A percentile compares a stretch with the other conserved stretches of the same genome.
phyloP scores from a whole-genome alignment of 495 filamentous ascomycete genomes.

The Hyaloscypha hepaticicola region DNA sequence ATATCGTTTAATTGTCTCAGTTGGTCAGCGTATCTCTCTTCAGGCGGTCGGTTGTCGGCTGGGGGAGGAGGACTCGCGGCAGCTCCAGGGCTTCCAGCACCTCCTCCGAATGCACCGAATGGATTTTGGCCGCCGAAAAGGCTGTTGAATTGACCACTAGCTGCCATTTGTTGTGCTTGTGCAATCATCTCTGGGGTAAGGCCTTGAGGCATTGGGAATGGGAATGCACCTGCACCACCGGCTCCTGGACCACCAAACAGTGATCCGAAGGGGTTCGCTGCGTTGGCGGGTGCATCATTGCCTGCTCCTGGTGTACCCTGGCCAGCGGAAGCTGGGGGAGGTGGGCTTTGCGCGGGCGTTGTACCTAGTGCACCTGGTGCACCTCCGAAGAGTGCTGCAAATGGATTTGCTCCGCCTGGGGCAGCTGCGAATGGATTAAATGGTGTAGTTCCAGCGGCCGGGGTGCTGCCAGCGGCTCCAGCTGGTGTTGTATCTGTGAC shows the following conservation, averaged over 20 bases:
- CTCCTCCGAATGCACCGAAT: constrained; percentile 7
- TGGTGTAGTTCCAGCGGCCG: constrained; percentile 34
- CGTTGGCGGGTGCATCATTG: constrained; percentile 24
- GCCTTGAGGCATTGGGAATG: constrained; percentile 31
- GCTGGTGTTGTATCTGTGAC: constrained; percentile 38
- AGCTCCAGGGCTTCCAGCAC: constrained; percentile 24
- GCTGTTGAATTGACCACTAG: constrained; percentile 27
- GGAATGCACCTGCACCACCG: constrained; percentile 39
- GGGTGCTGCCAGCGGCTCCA: constrained; percentile 34
- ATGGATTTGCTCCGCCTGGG: constrained; percentile 64
- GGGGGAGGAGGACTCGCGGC: constrained; percentile 50
- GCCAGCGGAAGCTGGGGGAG: constrained; percentile 5
- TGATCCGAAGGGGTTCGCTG: constrained; percentile 52
- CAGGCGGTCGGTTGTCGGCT: constrained; percentile 80
- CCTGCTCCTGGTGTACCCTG: constrained; percentile 36
- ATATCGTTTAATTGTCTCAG: constrained; percentile 95
- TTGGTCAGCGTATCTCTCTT: constrained; percentile 90
- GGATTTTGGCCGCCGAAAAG: constrained; percentile 41
- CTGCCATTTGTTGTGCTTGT: constrained; percentile 49
- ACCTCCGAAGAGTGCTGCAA: constrained; percentile 41
- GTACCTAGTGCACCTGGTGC: not conserved
- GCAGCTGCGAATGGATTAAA: constrained; percentile 41
- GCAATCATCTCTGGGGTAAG: constrained; percentile 33
- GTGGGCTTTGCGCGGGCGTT: constrained; percentile 8
- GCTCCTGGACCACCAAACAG: constrained; percentile 48